phyloP scores from a whole-genome alignment of 257 asterid species.

The Ligustrum vulgare region DNA sequence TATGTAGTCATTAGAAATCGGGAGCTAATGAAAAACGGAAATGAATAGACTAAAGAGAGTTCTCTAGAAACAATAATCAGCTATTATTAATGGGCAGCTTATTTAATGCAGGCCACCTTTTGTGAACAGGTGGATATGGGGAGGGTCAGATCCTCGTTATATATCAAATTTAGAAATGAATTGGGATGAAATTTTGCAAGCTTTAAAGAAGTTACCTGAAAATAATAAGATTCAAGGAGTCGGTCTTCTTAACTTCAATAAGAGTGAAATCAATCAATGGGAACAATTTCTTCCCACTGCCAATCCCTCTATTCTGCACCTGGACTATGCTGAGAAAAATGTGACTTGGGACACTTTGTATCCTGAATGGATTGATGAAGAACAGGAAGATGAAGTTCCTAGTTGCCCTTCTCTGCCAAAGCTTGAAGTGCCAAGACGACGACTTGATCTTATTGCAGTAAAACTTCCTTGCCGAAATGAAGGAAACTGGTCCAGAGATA shows the following conservation, averaged over 20 bases:
- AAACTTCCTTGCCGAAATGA: conserved; percentile 77
- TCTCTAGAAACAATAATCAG: neutral
- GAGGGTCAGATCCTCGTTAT: conserved; percentile 65
- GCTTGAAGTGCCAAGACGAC: conserved; percentile 46
- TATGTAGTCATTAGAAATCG: neutral
- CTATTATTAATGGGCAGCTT: conserved; percentile 17
- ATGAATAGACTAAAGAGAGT: neutral
- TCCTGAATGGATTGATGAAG: conserved; percentile 97
- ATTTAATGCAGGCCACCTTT: conserved; percentile 67
- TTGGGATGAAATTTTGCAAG: conserved; percentile 45
- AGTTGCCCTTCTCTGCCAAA: conserved; percentile 70
- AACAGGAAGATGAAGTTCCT: conserved; percentile 70
- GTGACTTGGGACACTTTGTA: conserved; percentile 71
- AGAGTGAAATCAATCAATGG: conserved; percentile 58
- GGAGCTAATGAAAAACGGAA: neutral
- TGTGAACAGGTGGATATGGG: conserved; percentile 80
- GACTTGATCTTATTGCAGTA: conserved; percentile 72
- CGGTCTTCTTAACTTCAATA: conserved; percentile 74
- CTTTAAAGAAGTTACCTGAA: conserved; percentile 30
- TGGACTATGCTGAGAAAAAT: conserved; percentile 53
- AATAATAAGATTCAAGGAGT: conserved; percentile 29
- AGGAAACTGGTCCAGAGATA: conserved; percentile 82
- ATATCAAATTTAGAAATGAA: conserved; percentile 45
- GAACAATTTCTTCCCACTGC: conserved; percentile 42
- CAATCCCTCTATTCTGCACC: conserved; percentile 42